Evolutionary conservation across 495 filamentous ascomycete species (phyloP).

Genomic region (Trichoderma parareesei): DNA sequence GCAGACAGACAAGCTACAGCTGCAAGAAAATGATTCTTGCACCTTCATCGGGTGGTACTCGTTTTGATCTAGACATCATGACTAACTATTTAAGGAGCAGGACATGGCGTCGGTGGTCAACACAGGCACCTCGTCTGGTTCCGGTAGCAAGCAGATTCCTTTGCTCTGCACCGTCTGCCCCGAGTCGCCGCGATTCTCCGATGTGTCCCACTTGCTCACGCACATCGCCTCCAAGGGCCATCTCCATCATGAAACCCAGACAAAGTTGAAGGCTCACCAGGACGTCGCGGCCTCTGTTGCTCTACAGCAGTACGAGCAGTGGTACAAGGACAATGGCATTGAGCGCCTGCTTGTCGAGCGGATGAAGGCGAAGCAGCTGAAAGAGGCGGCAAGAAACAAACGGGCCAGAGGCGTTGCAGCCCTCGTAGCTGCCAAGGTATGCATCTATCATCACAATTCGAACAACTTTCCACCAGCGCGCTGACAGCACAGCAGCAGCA

Average conservation of each 20-base stretch:
- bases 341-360: conserved; percentile 60
- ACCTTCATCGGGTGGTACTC: neutral
- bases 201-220: conserved; percentile 80
- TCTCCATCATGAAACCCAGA: conserved; percentile 63
- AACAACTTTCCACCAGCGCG: neutral
- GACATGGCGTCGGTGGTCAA: conserved; percentile 28
- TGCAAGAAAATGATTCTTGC: neutral
- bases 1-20: neutral
- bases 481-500: neutral
- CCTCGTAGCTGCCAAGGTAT: neutral
- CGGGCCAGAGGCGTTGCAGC: conserved; percentile 16
- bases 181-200: conserved; percentile 70
- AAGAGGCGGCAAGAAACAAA: conserved; percentile 31
- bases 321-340: conserved; percentile 60
- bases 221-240: conserved; percentile 83
- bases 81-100: conserved; percentile 14
- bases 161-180: conserved; percentile 75
- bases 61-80: neutral
- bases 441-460: neutral
- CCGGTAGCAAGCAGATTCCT: conserved; percentile 34
- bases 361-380: conserved; percentile 62
- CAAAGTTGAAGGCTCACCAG: conserved; percentile 53
- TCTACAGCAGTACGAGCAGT: conserved; percentile 55
- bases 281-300: conserved; percentile 43
- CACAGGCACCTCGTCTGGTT: conserved; percentile 21